phyloP scores from a whole-genome alignment of 495 filamentous ascomycete species.

The Podospora sp. region DNA sequence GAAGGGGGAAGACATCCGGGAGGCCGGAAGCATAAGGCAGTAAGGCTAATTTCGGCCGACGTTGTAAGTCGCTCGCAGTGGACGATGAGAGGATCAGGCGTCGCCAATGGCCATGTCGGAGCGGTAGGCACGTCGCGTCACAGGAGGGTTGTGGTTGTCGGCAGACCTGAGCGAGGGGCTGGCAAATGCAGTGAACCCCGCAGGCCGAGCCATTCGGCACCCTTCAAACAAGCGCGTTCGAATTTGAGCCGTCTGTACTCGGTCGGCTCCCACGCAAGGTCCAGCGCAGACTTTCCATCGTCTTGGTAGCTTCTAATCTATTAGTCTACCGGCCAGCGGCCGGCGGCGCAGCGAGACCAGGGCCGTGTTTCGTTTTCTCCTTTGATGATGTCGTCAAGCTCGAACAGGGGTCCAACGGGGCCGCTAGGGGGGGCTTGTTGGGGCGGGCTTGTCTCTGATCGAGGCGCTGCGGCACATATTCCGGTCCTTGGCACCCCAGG shows the following conservation, averaged over 20 bases:
- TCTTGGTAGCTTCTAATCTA: not conserved
- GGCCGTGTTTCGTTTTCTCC: not conserved
- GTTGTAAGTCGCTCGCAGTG: not conserved
- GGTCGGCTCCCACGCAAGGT: not conserved
- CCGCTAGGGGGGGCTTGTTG: not conserved
- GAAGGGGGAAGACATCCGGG: not conserved
- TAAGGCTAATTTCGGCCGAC: not conserved
- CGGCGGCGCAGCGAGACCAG: not conserved
- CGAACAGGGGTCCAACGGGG: not conserved
- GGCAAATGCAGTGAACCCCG: constrained; percentile 4
- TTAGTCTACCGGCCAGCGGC: not conserved
- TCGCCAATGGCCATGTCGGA: constrained; percentile 1
- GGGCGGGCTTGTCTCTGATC: not conserved
- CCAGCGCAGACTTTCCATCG: not conserved
- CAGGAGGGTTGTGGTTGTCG: not conserved
- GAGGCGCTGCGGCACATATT: not conserved
- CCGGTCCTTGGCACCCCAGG: not conserved
- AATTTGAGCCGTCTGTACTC: not conserved
- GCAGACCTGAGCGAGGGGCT: not conserved
- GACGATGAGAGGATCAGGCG: not conserved
- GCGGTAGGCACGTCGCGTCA: not conserved
- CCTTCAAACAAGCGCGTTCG: not conserved
- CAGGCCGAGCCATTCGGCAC: constrained; percentile 4
- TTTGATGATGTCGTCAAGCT: not conserved
- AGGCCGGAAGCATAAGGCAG: constrained; percentile 2